phyloP scores from a whole-genome alignment of 768 basidiomycete genomes.

The Kwoniella pini region DNA sequence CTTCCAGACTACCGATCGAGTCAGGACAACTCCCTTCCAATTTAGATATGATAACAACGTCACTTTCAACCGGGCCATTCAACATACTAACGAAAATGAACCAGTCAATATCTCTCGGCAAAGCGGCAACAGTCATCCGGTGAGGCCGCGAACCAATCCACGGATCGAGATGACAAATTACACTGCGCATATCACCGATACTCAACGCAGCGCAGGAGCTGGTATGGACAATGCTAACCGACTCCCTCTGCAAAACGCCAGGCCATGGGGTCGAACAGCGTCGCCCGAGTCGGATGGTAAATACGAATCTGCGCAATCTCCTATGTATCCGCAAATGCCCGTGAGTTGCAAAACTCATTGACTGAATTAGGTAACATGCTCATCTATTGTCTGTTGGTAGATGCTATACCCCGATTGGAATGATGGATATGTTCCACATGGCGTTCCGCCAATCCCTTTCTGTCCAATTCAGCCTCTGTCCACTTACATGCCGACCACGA shows the following conservation, averaged over 20 bases:
- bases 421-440: constrained; percentile 2
- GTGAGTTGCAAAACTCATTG: not conserved
- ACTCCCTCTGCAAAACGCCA: not conserved
- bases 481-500: no score
- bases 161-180: no score
- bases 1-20: no score
- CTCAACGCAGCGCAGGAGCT: not conserved
- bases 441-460: no score
- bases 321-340: not conserved
- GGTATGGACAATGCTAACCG: constrained; percentile 1
- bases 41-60: no score
- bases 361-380: not conserved
- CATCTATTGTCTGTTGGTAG: not conserved
- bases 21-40: no score
- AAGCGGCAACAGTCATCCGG: no score
- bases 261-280: constrained; percentile 3
- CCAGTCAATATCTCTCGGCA: no score
- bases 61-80: not conserved
- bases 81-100: not conserved
- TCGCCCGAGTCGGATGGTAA: not conserved
- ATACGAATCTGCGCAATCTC: not conserved
- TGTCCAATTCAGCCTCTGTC: no score
- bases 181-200: not conserved
- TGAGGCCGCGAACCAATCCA: no score
- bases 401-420: constrained; percentile 8